Base-by-base conservation (phyloP, 2,329 filamentous ascomycete genomes). In the Phialocephala sp. region DNA sequence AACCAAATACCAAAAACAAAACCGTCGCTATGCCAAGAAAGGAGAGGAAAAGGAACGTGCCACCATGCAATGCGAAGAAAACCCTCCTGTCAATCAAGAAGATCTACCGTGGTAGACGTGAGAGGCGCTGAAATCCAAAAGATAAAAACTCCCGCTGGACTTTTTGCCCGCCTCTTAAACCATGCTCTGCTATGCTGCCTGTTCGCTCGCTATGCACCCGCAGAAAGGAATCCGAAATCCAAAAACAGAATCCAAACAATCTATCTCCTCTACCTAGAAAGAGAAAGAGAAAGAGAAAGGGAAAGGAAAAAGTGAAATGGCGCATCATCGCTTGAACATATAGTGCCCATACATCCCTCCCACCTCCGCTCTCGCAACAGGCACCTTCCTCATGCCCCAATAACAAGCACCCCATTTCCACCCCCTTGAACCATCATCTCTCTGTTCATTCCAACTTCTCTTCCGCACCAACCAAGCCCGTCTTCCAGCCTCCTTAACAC, bases 391-490 rank as follows among this genome's bases (percentile, higher is more conserved):
- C 88, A 93, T 93, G 43, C 92, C 92, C 92, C 92, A 94, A 80
- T 88, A 91, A 72, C 87, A 86, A 58, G 91, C 91, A 37, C 92
- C 92, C 89, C 93, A 91, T 81, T 95, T 95, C 92, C 92, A 95
- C 73, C 81, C 80, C 37, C 89, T 82, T 56, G 80, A 77, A 1
- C 87, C 87, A 71, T 89, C 85, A 74, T 90, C 87, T 1, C 72
- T 68, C 6, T 69, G 58, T 15, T 67, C 59, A 9, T 67, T 75
- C 52, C 59, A 45, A 37, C 68, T 56, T 5, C 60, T 63, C 65
- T 82, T 79, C 69, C 81, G 72, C 68, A 93, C 90, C 77, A 94
- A 76, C 90, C 90, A 85, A 76, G 86, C 83, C 58, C 87, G 80
- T 74, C 82, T 82, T 52, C 90, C 72, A 69, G 89, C 89, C 58